Evolutionary conservation across 441 rosid species (phyloP).

Genomic region (Dalechampia spathulata): DNA sequence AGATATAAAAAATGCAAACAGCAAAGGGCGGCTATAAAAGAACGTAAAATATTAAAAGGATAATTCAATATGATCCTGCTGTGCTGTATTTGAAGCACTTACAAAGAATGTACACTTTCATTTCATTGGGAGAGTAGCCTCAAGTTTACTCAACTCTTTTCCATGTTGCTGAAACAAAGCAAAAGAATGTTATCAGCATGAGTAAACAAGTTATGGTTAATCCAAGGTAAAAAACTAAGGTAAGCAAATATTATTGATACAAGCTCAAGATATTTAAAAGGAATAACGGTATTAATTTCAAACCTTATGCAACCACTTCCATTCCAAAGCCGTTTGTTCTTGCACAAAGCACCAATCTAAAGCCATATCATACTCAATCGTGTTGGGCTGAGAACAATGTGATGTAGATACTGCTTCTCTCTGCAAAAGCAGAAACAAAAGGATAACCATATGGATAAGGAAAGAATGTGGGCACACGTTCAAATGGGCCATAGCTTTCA

Average conservation of each 20-base stretch:
- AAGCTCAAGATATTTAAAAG: background rate
- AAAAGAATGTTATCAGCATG: slow-evolving; percentile 10
- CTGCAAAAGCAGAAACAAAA: slow-evolving; percentile 24
- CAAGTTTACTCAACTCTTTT: slow-evolving; percentile 31
- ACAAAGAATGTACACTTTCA: slow-evolving; percentile 19
- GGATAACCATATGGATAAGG: background rate
- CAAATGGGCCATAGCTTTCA: too few species aligned
- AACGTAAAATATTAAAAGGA: background rate
- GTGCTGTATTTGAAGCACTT: slow-evolving; percentile 12
- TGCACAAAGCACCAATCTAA: slow-evolving; percentile 65
- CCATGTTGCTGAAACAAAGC: slow-evolving; percentile 41
- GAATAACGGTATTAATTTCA: slow-evolving; percentile 4
- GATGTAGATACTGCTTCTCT: slow-evolving; percentile 75
- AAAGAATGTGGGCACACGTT: background rate
- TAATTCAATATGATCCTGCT: background rate
- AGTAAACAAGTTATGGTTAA: background rate
- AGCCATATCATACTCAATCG: slow-evolving; percentile 78
- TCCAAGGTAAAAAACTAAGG: too few species aligned
- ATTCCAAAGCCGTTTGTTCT: slow-evolving; percentile 32
- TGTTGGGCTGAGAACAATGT: slow-evolving; percentile 85
- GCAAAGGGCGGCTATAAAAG: background rate
- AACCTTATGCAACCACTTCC: slow-evolving; percentile 47
- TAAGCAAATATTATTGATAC: background rate
- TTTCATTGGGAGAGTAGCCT: slow-evolving; percentile 39
- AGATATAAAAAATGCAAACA: too few species aligned